Evolutionary conservation across 192 early-diverging fungal genomes (phyloP).

Genomic region (Backusella psychrophila): DNA sequence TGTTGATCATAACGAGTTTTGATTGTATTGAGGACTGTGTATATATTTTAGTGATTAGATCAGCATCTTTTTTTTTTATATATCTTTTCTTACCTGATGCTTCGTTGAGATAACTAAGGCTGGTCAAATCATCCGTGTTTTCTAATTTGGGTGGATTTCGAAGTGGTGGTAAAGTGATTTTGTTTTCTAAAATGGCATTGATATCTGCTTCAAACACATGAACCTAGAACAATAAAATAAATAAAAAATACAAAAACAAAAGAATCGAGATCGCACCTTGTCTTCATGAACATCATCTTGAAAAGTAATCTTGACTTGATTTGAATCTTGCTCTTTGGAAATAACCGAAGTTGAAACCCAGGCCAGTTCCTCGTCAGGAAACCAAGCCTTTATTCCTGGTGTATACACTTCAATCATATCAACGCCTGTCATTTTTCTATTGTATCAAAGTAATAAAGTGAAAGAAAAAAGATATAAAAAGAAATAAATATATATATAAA

Average conservation of each 20-base stretch:
- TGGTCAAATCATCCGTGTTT: conserved; percentile 88
- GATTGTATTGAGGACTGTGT: conserved; percentile 87
- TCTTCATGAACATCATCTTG: conserved; percentile 43
- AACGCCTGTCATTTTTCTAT: neutral
- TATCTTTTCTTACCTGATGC: conserved; percentile 53
- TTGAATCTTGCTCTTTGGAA: conserved; percentile 52
- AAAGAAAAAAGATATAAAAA: neutral
- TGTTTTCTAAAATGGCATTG: conserved; percentile 65
- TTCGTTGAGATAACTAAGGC: conserved; percentile 93
- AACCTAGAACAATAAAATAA: conserved; percentile 45
- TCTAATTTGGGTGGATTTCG: conserved; percentile 92
- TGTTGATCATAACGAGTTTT: conserved; percentile 84
- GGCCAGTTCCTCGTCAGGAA: conserved; percentile 79
- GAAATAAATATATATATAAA: too few species aligned
- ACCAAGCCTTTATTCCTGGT: conserved; percentile 82
- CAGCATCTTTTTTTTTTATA: too few species aligned
- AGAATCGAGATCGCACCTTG: conserved; percentile 6
- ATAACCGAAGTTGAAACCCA: conserved; percentile 75
- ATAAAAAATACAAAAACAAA: neutral
- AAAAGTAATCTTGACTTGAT: conserved; percentile 62
- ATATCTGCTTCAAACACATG: conserved; percentile 70
- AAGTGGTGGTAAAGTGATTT: conserved; percentile 81
- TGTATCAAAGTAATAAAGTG: neutral
- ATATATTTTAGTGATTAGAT: neutral
- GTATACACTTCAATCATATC: conserved; percentile 62